Percentiles rank a stretch among this genome's conserved stretches.
Evolutionary conservation across 2,329 filamentous ascomycete species (phyloP).

Genomic region (Colletotrichum sp.): DNA sequence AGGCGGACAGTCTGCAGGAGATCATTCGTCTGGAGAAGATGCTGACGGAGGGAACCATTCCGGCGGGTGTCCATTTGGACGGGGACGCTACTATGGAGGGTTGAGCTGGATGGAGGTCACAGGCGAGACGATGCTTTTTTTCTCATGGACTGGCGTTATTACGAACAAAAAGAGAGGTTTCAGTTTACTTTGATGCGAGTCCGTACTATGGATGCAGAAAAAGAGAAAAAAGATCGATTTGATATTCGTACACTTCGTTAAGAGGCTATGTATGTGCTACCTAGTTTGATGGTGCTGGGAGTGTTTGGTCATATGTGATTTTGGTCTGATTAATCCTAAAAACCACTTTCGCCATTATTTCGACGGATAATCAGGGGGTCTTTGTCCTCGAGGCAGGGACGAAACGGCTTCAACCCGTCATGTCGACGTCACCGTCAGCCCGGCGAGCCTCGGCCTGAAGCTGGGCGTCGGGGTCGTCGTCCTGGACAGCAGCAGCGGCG

Average conservation of each 20-base stretch:
- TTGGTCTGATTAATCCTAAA: not conserved
- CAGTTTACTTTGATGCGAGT: not conserved
- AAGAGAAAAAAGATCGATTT: not conserved
- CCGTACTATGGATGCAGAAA: not conserved
- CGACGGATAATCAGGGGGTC: not conserved
- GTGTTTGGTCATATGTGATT: not conserved
- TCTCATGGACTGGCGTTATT: conserved; percentile 12
- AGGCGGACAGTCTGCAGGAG: conserved; percentile 87
- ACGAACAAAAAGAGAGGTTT: not conserved
- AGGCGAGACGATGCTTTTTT: not conserved
- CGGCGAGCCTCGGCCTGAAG: conserved; percentile 59
- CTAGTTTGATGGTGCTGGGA: not conserved
- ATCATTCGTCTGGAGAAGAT: conserved; percentile 91
- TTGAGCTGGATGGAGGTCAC: conserved; percentile 31
- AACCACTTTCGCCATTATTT: not conserved
- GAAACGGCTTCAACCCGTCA: conserved; percentile 51
- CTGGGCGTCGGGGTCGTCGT: conserved; percentile 54
- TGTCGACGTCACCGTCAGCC: conserved; percentile 61
- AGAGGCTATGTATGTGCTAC: not conserved
- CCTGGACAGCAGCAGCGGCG: conserved; percentile 1
- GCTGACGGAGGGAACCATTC: conserved; percentile 85
- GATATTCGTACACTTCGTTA: conserved; percentile 11
- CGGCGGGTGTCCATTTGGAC: conserved; percentile 64
- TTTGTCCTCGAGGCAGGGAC: not conserved
- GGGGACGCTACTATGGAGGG: conserved; percentile 64